Percentiles rank a stretch among this genome's conserved stretches.
These are phyloP conservation scores for Debaryomyces castellii DNA, from an alignment of 805 yeast species.

Conservation along the genomic window DNA sequence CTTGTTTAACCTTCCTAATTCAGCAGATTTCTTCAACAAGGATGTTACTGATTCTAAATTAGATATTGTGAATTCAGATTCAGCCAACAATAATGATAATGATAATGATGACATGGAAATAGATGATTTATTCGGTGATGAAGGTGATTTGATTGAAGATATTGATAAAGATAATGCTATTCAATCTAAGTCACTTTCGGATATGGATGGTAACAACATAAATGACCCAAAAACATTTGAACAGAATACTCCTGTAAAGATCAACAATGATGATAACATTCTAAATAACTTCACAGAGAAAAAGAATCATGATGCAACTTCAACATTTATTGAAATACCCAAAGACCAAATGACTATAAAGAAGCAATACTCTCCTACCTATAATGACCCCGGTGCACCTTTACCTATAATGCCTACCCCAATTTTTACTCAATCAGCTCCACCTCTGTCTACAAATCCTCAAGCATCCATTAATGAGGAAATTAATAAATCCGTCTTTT, in stretches of 20 bases:
- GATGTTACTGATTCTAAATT: not conserved
- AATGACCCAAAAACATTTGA: not conserved
- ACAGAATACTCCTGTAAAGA: not conserved
- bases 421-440: constrained; percentile 26
- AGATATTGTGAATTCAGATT: not conserved
- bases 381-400: constrained; percentile 85
- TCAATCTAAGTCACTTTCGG: constrained; percentile 2
- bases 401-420: constrained; percentile 58
- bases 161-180: constrained; percentile 4
- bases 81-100: constrained; percentile 4
- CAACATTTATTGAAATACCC: constrained; percentile 48
- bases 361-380: constrained; percentile 46
- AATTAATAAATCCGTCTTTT: constrained; percentile 59
- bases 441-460: constrained; percentile 12
- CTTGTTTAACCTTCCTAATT: constrained; percentile 11
- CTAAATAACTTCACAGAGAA: not conserved
- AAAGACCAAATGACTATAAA: constrained; percentile 57
- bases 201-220: constrained; percentile 1
- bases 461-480: constrained; percentile 3
- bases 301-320: constrained; percentile 1
- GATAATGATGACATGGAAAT: constrained; percentile 23
- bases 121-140: constrained; percentile 35
- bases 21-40: constrained; percentile 12
- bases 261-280: not conserved
- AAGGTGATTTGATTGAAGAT: constrained; percentile 17